Evolutionary conservation across 2,329 filamentous ascomycete genomes (phyloP), one percentile per base, ranked within the genome.

Genomic region (Reticulascus tulasneorum): DNA sequence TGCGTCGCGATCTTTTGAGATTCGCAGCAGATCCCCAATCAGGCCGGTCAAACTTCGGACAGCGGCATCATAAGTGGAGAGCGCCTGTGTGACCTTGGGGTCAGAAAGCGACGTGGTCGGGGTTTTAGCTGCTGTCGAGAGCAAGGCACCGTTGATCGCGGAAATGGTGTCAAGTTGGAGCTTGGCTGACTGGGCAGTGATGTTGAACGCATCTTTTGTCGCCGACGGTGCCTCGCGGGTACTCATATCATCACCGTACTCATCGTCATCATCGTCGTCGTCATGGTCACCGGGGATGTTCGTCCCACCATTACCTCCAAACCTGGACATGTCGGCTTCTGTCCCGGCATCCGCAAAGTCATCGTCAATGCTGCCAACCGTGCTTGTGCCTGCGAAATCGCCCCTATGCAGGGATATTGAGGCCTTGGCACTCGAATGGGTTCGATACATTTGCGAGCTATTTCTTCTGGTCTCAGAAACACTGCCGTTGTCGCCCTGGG

Each of bases 141-240:
- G 77, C 32, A 97, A 67, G 4, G 90, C 90, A n/a, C 79, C 69
- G 38, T 89, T 88, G 18, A 98, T 88, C 49, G 86, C 83, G 7
- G 84, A 81, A 48, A 98, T 77, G 26, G 95, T 84, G 54, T 97
- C 91, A 6, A 98, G 77, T 59, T 98, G 93, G 15, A 44, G 26
- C 56, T 86, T 91, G 9, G 89, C 89, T 11, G 93, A 97, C 58
- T 97, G 91, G 1, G 93, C 93, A 4, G 91, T 96, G 53, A 98
- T 97, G 57, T 91, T 91, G 62, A 97, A 90, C 2, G 93, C 90
- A 58, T 98, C 93, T 55, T 94, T 94, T 53, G 79, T 90, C 22
- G 81, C 79, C 2, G 83, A 77, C 8, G 78, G 79, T 22, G 81
- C 67, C 45, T 94, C 86, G 39, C 78, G 82, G 35, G 83, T 84